Conservation (phyloP, 73 alveolate genomes). For the Paramecium caudatum region DNA sequence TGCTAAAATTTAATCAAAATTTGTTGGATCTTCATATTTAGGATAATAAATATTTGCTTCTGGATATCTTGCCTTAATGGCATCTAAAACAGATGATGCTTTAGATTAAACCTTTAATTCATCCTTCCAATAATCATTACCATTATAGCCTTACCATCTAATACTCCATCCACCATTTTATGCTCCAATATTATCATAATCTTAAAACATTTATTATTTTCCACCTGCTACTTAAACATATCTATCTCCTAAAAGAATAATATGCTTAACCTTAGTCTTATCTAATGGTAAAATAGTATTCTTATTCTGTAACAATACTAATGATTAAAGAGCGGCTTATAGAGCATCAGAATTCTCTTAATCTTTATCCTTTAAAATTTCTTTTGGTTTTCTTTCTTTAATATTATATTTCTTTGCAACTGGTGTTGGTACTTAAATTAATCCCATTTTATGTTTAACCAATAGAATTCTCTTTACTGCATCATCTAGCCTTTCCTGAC, state of each 20-base stretch:
- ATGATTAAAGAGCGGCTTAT: conserved; percentile 75
- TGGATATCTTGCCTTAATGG: conserved; percentile 55
- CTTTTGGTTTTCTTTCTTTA: neutral
- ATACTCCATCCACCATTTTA: conserved; percentile 82
- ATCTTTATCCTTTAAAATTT: neutral
- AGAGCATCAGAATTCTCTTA: conserved; percentile 59
- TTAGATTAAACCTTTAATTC: conserved; percentile 49
- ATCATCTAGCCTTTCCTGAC: conserved; percentile 72
- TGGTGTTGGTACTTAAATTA: conserved; percentile 42
- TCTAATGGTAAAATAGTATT: conserved; percentile 57
- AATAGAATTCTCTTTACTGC: conserved; percentile 80
- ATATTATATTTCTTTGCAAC: neutral
- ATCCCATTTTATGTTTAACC: conserved; percentile 72
- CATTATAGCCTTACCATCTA: conserved; percentile 80
- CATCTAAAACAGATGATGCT: conserved; percentile 74
- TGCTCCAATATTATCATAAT: conserved; percentile 79
- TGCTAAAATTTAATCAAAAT: neutral
- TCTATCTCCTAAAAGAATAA: conserved; percentile 77
- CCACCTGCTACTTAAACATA: conserved; percentile 25
- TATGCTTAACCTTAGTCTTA: conserved; percentile 38
- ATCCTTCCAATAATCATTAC: conserved; percentile 79
- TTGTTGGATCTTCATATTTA: neutral
- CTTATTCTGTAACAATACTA: conserved; percentile 73
- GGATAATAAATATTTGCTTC: conserved; percentile 37
- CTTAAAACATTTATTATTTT: conserved; percentile 59